Evolutionary conservation across 345 rosid genomes (phyloP).

Genomic region (Ceriops decandra): DNA sequence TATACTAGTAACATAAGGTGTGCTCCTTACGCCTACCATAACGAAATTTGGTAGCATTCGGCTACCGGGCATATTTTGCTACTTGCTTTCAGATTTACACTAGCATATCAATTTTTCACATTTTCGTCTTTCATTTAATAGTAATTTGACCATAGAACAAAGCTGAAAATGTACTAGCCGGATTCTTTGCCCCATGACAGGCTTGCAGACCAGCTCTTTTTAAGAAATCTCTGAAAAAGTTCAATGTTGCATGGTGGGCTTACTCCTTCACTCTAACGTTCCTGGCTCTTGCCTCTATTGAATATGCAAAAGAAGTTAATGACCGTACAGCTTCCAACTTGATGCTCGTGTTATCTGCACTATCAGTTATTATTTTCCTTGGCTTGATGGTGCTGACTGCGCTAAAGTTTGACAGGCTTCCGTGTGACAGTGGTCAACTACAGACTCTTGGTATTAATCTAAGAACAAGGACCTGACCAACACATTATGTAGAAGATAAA

Average conservation of each 20-base stretch:
- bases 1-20: too few species aligned
- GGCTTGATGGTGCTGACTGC: slow-evolving; percentile 49
- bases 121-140: too few species aligned
- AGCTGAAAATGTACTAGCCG: background rate
- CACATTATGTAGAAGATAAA: too few species aligned
- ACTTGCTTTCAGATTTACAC: too few species aligned
- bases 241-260: slow-evolving; percentile 68
- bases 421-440: slow-evolving; percentile 32
- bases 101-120: too few species aligned
- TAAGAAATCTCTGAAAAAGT: slow-evolving; percentile 65
- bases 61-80: too few species aligned
- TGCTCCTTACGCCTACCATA: too few species aligned
- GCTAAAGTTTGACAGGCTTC: slow-evolving; percentile 30
- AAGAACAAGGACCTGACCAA: slow-evolving; percentile 15
- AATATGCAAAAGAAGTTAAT: slow-evolving; percentile 48
- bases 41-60: too few species aligned
- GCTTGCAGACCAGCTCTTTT: slow-evolving; percentile 54
- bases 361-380: slow-evolving; percentile 48
- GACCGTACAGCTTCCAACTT: slow-evolving; percentile 28
- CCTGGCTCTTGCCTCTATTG: slow-evolving; percentile 55
- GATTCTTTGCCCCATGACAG: slow-evolving; percentile 23
- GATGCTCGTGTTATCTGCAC: slow-evolving; percentile 40
- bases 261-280: slow-evolving; percentile 54
- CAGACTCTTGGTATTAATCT: slow-evolving; percentile 18
- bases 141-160: too few species aligned